Percentiles rank a stretch among this genome's conserved stretches.
phyloP scores from a whole-genome alignment of 1,284 basidiomycete genomes.

The Porphyrellus sp. region DNA sequence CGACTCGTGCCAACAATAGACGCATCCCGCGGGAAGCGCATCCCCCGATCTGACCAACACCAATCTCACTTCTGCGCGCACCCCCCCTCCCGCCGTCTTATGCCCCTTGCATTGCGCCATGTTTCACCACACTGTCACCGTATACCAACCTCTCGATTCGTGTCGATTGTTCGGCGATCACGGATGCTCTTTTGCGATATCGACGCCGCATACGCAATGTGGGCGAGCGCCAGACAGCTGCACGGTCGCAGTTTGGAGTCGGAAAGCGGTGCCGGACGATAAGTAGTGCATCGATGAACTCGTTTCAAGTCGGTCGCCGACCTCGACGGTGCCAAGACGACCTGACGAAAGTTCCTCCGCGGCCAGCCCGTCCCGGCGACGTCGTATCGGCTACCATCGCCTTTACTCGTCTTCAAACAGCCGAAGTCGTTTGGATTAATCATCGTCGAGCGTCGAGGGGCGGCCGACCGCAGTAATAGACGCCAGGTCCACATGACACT shows the following conservation, averaged over 20 bases:
- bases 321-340: background rate
- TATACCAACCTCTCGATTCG: background rate
- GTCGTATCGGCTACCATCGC: background rate
- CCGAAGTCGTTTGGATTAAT: background rate
- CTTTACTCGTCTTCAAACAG: conserved; percentile 5
- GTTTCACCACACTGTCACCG: conserved; percentile 6
- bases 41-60: background rate
- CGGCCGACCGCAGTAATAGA: no score
- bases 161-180: background rate
- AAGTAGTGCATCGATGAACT: background rate
- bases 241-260: no score
- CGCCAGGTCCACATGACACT: conserved; percentile 2
- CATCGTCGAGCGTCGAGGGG: conserved; percentile 1
- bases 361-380: no score
- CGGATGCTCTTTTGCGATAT: background rate
- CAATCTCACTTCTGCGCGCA: background rate
- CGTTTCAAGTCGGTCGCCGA: conserved; percentile 6
- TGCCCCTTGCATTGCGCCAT: no score
- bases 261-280: background rate
- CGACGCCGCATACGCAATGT: background rate
- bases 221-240: background rate
- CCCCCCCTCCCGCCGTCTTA: background rate
- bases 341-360: no score
- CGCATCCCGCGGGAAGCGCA: background rate
- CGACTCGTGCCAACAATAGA: conserved; percentile 7